Evolutionary conservation across 176 grass and related monocot genomes (phyloP).

Genomic region (Triticum turgidum): DNA sequence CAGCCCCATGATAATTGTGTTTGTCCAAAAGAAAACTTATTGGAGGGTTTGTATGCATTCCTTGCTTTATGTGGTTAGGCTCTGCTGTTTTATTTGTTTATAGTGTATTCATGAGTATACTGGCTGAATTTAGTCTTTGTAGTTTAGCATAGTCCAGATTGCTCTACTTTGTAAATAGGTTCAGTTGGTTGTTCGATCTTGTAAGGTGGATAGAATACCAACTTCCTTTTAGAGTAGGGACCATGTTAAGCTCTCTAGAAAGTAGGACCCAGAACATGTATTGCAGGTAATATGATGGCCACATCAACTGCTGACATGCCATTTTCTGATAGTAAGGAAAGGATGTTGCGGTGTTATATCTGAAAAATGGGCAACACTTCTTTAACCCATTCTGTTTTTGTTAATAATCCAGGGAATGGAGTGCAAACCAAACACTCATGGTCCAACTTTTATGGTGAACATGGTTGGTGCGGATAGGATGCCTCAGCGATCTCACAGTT

Average conservation of each 20-base stretch:
- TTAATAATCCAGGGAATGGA: slow-evolving; percentile 75
- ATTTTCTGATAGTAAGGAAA: slow-evolving; percentile 6
- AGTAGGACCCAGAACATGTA: background rate
- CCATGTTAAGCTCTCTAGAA: background rate
- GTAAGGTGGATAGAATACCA: slow-evolving; percentile 5
- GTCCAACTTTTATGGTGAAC: slow-evolving; percentile 96
- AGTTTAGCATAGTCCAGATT: background rate
- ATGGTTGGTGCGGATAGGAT: slow-evolving; percentile 84
- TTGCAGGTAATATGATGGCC: background rate
- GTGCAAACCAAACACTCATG: slow-evolving; percentile 96
- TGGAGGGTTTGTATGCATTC: background rate
- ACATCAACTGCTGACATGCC: background rate
- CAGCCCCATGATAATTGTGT: too few relatives aligned
- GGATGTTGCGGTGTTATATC: background rate
- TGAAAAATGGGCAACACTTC: background rate
- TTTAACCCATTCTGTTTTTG: slow-evolving; percentile 14
- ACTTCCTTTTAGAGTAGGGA: background rate
- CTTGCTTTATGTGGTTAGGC: background rate
- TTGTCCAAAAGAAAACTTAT: background rate
- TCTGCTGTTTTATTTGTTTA: background rate
- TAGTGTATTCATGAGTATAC: background rate
- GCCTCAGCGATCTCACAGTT: slow-evolving; percentile 57
- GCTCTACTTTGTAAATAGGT: background rate
- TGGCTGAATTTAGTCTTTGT: background rate
- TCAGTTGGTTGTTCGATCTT: background rate